Percentiles rank a stretch among this genome's conserved stretches.
phyloP scores from a whole-genome alignment of 345 rosid genomes.

The Bruguiera sexangula region DNA sequence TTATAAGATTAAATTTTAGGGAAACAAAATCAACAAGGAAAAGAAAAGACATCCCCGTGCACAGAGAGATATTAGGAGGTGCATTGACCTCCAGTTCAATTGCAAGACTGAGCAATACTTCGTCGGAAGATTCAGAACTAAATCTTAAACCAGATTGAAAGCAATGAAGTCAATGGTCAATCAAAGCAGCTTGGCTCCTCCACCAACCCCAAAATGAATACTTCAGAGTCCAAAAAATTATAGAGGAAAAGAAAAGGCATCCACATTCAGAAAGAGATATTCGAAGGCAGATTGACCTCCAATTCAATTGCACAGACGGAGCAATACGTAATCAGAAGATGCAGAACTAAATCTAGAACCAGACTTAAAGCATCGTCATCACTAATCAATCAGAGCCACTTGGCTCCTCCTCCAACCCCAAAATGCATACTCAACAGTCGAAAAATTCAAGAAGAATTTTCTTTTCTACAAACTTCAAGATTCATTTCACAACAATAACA shows the following conservation, averaged over 20 bases:
- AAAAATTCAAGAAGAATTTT: too few species aligned
- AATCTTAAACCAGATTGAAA: constrained; percentile 14
- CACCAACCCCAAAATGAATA: not conserved
- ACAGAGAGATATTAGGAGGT: not conserved
- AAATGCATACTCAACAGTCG: not conserved
- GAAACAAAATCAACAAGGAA: not conserved
- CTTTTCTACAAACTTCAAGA: too few species aligned
- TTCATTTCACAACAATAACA: too few species aligned
- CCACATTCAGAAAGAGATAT: not conserved
- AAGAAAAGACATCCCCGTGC: not conserved
- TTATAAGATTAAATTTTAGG: not conserved
- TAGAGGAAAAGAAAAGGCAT: not conserved
- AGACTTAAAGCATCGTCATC: constrained; percentile 2
- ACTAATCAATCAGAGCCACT: not conserved
- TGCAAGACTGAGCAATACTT: not conserved
- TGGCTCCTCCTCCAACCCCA: not conserved
- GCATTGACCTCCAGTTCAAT: constrained; percentile 12
- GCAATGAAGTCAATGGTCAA: not conserved
- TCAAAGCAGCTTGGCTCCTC: constrained; percentile 1
- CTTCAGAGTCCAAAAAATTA: too few species aligned
- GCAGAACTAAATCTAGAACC: constrained; percentile 12
- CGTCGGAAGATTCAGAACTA: not conserved
- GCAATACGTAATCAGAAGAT: too few species aligned
- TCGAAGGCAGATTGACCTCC: constrained; percentile 7
- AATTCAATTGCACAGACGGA: not conserved